A percentile compares a stretch with the other conserved stretches of the same genome.
These are phyloP conservation scores for Fragilaria radians DNA, from an alignment of 108 stramenopile genomes.

Conservation along the genomic window DNA sequence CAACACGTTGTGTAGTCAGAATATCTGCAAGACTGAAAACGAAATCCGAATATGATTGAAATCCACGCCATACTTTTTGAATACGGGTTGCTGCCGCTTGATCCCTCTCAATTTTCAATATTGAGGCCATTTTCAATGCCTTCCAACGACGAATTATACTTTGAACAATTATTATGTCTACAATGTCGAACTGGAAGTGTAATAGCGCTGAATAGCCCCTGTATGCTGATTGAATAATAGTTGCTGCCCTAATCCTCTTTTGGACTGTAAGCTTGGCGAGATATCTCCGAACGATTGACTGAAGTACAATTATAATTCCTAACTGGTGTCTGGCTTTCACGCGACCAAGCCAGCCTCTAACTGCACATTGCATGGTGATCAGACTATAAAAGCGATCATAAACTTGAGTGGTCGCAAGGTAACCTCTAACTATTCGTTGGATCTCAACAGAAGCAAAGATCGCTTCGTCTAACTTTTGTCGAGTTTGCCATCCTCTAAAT, in stretches of 20 bases:
- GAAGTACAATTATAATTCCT: constrained; percentile 25
- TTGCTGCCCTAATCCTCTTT: constrained; percentile 28
- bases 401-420: constrained; percentile 47
- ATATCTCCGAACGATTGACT: neutral
- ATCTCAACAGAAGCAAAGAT: constrained; percentile 55
- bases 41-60: constrained; percentile 50
- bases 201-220: constrained; percentile 39
- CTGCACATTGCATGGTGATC: constrained; percentile 49
- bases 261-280: constrained; percentile 7
- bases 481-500: constrained; percentile 61
- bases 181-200: constrained; percentile 41
- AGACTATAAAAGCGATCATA: constrained; percentile 61
- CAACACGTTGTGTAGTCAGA: constrained; percentile 39
- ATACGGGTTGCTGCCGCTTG: constrained; percentile 33
- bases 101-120: constrained; percentile 8
- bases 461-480: constrained; percentile 41
- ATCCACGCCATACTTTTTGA: constrained; percentile 51
- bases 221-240: constrained; percentile 47
- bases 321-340: constrained; percentile 25
- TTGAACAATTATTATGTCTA: constrained; percentile 65
- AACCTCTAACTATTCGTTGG: constrained; percentile 62
- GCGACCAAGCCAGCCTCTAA: constrained; percentile 39
- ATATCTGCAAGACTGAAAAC: constrained; percentile 53
- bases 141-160: constrained; percentile 43
- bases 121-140: constrained; percentile 10